Base-by-base conservation (phyloP, 164 flowering plant genomes). In the Liriodendron chinense region DNA sequence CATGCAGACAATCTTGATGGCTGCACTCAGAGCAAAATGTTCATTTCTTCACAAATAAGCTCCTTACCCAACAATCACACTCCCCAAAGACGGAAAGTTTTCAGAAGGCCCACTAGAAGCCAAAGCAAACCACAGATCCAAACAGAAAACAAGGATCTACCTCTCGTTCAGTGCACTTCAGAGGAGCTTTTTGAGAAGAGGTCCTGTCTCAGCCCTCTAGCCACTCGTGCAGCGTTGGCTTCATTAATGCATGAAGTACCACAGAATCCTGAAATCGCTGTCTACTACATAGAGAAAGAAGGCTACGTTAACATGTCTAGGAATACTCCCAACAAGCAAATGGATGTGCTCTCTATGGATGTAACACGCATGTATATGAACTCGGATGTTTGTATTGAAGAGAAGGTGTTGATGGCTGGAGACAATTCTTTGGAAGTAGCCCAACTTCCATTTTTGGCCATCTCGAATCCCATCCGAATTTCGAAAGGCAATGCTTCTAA, bases 221-320 rank as follows among this genome's bases (percentile, higher is more conserved):
- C 86, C 47, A 84, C 87, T 69, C 82, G 87, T 77, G 89, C 89
- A 64, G 85, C 84, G 56, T 79, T 86, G 24, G 89, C 89, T 71
- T 86, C 84, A 43, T 53, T 82, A 48, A 65, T 77, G 71, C 72
- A 78, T 67, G 74, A 82, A 68, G 24, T 78, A 43, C 81, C 85
- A 22, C 76, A 65, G 26, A 70, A 75, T n/a, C 69, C 76, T 62
- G 82, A 80, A 53, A 73, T 82, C 5, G 64, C 78, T 47, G 25
- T 68, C 48, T 63, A 68, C 68, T 72, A 50, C 13, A 64, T 66
- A 73, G 82, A 66, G 56, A 70, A 65, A 72, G 78, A 49, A 49
- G 53, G 53, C 53, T 49, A 49, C 10, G 53, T 49, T 49, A 12
- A 49, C 10, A 12, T 12, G 10, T 49, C 9, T 49, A 49, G 53